Base-by-base conservation (phyloP, 2,329 filamentous ascomycete genomes). In the Clonostachys chloroleuca region DNA sequence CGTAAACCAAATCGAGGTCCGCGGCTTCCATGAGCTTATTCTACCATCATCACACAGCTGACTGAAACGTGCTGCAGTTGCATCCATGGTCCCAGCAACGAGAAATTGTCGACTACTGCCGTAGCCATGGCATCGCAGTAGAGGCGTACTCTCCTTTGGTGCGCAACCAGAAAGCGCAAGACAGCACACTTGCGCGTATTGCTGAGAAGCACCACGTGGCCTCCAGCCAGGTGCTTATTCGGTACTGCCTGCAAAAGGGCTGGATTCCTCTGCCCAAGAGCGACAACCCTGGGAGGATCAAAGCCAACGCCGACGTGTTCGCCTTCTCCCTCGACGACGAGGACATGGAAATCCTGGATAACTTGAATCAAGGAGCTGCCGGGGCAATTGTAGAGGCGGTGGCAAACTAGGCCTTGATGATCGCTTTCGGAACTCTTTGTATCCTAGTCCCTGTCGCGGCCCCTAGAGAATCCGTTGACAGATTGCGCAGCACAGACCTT, bases 1-100 rank as follows among this genome's bases (percentile, higher is more conserved):
- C 6, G 81, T 86, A 7, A 86, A 87, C 57, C 86, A 89, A 60
- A 80, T 88, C 48, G 83, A 87, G 75, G 82, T 84, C 58, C 53
- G 24, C 34, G 12, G 8, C 24, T 30, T 30, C 24, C 24, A 30
- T 30, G 9, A 30, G 4, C 24, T 24, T 5, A 30, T 30, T 10
- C 24, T 30, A 30, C 24, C 24, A 30, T 10, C 8, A 30, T 24
- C 24, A 30, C 24, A 30, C 3, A 30, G 80, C 47, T 45, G 4
- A 42, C 9, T 8, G 2, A 10, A 30, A 30, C 2, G 24, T 10
- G 24, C 16, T 13, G 5, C 20, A 86, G 82, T 72, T 88, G 5
- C 84, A 88, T 57, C 84, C 85, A 0, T 88, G 83, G 83, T 75
- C 73, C 49, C 84, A 87, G 58, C 65, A 69, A 46, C 52, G 54